Evolutionary conservation across 768 basidiomycete genomes (phyloP), one percentile per base, ranked within the genome.

Genomic region (Pleurotus cornucopiae): DNA sequence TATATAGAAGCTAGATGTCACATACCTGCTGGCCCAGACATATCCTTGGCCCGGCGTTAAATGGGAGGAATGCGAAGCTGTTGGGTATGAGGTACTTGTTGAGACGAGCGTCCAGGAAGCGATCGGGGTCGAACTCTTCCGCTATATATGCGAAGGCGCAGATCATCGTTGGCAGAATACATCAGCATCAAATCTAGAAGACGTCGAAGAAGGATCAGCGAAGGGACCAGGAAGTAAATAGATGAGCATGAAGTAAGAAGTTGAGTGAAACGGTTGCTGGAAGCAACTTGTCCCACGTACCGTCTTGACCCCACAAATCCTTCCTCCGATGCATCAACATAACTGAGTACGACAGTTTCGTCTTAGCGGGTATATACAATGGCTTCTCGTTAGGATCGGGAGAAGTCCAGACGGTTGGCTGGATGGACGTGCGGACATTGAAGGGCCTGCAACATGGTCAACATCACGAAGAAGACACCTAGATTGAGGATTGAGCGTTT

Each of bases 21-120:
- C 52, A 49, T 49, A 70, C 76, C 65, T 76, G 76, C 65, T 78
- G 76, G 4, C 76, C 75, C 11, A 75, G 65, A 55, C 76, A 77
- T 46, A 77, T 75, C 2, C 75, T 63, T 20, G 76, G 77, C 3
- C 64, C 64, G 2, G 62, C 73, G 53, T 74, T 75, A 63, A 76
- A 76, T 7, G 75, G 76, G 6, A 80, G 65, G 63, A 82, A 83
- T 54, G 81, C 80, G 67, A 77, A 81, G 0, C 77, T 73, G 54
- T 78, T 78, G 5, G 72, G 68, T 4, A 71, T 67, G 26, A 82
- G 66, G 53, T 78, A 77, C 56, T 76, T 72, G 59, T 82, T 76
- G 11, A 79, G 54, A 13, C 80, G 68, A n/a, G 77, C 66, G 59
- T 81, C 81, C 16, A 82, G 64, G 67, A 79, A 82, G 1, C 80